Percentiles rank a stretch among this genome's conserved stretches.
These are phyloP conservation scores for Diaporthe velutina DNA, from an alignment of 2,329 filamentous ascomycete species.

Conservation along the genomic window DNA sequence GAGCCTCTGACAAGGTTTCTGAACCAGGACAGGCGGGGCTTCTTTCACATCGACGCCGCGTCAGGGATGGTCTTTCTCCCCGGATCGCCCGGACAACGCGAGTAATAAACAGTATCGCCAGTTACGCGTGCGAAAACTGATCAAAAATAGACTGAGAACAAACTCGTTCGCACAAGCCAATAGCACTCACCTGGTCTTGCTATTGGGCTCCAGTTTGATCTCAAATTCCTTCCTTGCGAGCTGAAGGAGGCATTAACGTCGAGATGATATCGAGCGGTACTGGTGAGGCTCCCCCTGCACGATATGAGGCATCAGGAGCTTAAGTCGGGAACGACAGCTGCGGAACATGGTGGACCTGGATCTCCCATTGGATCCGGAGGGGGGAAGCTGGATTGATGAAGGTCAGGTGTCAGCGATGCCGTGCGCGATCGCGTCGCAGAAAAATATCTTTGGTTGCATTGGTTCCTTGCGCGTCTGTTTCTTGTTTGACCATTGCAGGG, in stretches of 20 bases:
- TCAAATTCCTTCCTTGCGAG: background rate
- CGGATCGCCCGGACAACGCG: background rate
- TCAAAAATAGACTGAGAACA: background rate
- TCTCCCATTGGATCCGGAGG: background rate
- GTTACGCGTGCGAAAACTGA: background rate
- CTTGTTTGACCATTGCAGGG: constrained; percentile 25
- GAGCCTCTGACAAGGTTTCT: background rate
- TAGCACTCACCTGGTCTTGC: background rate
- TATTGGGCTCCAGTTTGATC: background rate
- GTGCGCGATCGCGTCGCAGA: constrained; percentile 24
- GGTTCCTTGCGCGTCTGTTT: constrained; percentile 25
- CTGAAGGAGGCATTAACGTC: constrained; percentile 11
- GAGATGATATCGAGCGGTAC: background rate
- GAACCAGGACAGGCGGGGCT: background rate
- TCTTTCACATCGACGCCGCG: background rate
- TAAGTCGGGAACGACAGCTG: background rate
- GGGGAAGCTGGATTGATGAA: constrained; percentile 16
- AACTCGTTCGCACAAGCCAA: background rate
- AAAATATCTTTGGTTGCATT: constrained; percentile 11
- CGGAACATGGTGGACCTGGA: background rate
- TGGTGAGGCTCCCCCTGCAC: background rate
- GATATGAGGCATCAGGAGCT: background rate
- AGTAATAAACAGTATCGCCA: background rate
- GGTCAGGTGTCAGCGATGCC: background rate
- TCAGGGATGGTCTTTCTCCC: too few species aligned